phyloP scores from a whole-genome alignment of 2,329 filamentous ascomycete species.

The Bipolaris victoriae region DNA sequence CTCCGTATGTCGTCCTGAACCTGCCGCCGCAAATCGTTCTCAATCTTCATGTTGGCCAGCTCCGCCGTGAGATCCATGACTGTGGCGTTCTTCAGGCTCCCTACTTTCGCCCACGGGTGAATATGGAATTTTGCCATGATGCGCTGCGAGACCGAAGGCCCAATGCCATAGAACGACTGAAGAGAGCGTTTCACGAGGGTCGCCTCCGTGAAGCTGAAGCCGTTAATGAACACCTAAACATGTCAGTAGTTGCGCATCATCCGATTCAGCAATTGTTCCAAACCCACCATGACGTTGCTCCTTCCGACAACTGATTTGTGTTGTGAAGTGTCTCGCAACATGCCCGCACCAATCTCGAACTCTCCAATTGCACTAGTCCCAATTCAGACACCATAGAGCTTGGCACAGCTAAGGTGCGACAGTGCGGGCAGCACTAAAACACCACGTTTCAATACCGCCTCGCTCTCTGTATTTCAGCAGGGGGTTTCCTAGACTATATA shows the following conservation, averaged over 20 bases:
- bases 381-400: conserved; percentile 7
- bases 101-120: conserved; percentile 80
- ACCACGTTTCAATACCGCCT: conserved; percentile 43
- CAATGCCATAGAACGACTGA: conserved; percentile 50
- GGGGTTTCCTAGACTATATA: conserved; percentile 32
- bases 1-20: conserved; percentile 85
- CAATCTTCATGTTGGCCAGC: conserved; percentile 89
- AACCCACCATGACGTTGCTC: conserved; percentile 36
- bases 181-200: conserved; percentile 85
- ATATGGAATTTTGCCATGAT: conserved; percentile 91
- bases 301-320: conserved; percentile 21
- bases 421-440: conserved; percentile 28
- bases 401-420: conserved; percentile 17
- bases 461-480: conserved; percentile 20
- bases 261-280: conserved; percentile 1
- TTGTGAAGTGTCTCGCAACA: conserved; percentile 24
- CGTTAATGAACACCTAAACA: conserved; percentile 78
- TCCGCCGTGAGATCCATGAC: conserved; percentile 83
- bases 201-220: conserved; percentile 82
- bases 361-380: conserved; percentile 13
- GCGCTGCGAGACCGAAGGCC: conserved; percentile 59
- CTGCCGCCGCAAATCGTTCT: conserved; percentile 80
- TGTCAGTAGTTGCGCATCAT: conserved; percentile 18
- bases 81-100: conserved; percentile 74
- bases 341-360: conserved; percentile 9